Percentiles rank a stretch among this genome's conserved stretches.
Conservation (phyloP, 176 grass and related monocot genomes). For the Juncus inflexus region DNA sequence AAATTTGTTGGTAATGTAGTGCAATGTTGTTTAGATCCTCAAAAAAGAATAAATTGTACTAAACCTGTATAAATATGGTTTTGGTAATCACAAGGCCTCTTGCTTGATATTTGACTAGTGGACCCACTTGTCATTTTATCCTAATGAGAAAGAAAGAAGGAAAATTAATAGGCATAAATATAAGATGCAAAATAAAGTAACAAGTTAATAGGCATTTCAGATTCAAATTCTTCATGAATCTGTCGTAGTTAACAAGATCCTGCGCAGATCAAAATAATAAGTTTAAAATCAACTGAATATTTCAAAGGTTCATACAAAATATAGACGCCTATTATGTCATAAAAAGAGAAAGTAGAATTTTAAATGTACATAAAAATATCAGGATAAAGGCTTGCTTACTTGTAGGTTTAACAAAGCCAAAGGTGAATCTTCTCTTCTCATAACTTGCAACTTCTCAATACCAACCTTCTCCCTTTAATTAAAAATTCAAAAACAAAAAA, state of each 20-base stretch:
- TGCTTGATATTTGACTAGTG: constrained; percentile 14
- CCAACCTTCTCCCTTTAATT: constrained; percentile 23
- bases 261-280: constrained; percentile 26
- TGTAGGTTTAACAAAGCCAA: constrained; percentile 32
- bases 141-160: background rate
- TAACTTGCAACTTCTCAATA: constrained; percentile 20
- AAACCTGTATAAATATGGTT: constrained; percentile 4
- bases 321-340: background rate
- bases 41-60: constrained; percentile 18
- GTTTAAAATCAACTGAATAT: background rate
- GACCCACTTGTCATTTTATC: constrained; percentile 17
- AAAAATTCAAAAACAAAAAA: constrained; percentile 4
- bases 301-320: too few relatives aligned
- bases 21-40: background rate
- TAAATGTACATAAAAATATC: background rate
- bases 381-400: constrained; percentile 24
- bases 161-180: background rate
- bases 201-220: background rate
- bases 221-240: constrained; percentile 34
- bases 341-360: background rate
- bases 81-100: constrained; percentile 19
- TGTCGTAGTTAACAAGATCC: constrained; percentile 38
- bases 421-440: constrained; percentile 25
- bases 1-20: background rate
- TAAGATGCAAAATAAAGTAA: background rate